Conservation (phyloP, 2,329 filamentous ascomycete genomes). For the Colletotrichum noveboracense region DNA sequence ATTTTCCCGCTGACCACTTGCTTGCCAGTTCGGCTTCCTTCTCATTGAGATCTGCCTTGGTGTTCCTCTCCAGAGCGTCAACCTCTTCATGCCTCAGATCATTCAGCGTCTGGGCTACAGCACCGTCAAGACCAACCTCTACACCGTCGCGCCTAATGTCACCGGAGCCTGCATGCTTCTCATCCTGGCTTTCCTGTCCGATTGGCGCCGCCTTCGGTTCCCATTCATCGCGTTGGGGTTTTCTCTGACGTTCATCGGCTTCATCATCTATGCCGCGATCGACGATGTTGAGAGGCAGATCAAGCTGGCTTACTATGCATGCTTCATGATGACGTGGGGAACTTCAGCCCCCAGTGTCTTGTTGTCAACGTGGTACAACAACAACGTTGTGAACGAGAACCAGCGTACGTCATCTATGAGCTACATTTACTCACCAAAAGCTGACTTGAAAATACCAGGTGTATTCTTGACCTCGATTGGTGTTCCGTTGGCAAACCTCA, state of each 20-base stretch:
- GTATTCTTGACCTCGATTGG: conserved; percentile 55
- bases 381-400: conserved; percentile 81
- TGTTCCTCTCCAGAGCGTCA: conserved; percentile 61
- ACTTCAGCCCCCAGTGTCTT: conserved; percentile 77
- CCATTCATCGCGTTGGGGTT: conserved; percentile 80
- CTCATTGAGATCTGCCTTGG: conserved; percentile 64
- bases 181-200: conserved; percentile 73
- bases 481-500: conserved; percentile 77
- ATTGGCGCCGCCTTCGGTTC: conserved; percentile 56
- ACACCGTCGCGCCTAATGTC: conserved; percentile 82
- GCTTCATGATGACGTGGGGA: conserved; percentile 85
- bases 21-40: not conserved
- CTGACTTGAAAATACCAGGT: not conserved
- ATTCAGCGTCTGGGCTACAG: conserved; percentile 46
- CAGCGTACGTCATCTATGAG: conserved; percentile 70
- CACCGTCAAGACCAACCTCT: conserved; percentile 72
- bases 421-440: not conserved
- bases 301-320: conserved; percentile 48
- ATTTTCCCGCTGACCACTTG: not conserved
- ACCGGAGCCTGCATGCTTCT: conserved; percentile 76
- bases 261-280: conserved; percentile 79
- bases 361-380: conserved; percentile 73
- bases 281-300: conserved; percentile 61
- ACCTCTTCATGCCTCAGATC: conserved; percentile 61
- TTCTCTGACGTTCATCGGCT: conserved; percentile 75